phyloP scores from a whole-genome alignment of 768 basidiomycete genomes.

The Mycena venus region DNA sequence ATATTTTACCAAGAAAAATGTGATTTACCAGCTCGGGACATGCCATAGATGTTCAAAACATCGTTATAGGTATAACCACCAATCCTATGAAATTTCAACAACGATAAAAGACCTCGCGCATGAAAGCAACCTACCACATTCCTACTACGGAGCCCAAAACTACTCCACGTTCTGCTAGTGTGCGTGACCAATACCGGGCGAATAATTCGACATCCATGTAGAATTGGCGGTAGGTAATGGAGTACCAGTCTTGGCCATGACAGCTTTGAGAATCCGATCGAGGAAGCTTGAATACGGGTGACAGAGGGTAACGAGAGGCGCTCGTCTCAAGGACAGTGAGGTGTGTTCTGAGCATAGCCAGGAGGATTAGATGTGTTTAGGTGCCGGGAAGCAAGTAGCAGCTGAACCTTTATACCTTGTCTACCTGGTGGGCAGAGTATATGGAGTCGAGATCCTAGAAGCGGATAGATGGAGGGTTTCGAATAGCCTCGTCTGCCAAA shows the following conservation, averaged over 20 bases:
- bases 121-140: conserved; percentile 62
- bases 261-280: conserved; percentile 47
- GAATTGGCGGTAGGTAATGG: conserved; percentile 67
- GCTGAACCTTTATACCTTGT: conserved; percentile 38
- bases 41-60: conserved; percentile 71
- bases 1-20: neutral
- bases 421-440: conserved; percentile 20
- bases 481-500: conserved; percentile 51
- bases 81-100: conserved; percentile 58
- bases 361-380: conserved; percentile 34
- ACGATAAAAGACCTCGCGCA: neutral
- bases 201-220: conserved; percentile 65
- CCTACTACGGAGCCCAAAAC: conserved; percentile 67
- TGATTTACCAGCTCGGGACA: conserved; percentile 64
- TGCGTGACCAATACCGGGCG: conserved; percentile 67
- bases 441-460: conserved; percentile 42
- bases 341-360: conserved; percentile 57
- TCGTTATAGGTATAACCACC: conserved; percentile 74
- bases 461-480: conserved; percentile 42
- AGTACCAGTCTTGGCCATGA: conserved; percentile 56
- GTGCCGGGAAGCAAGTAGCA: conserved; percentile 29
- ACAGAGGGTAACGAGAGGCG: conserved; percentile 57
- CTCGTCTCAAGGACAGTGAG: conserved; percentile 66
- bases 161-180: conserved; percentile 57
- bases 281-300: conserved; percentile 67